Conservation (phyloP, 768 basidiomycete genomes). For the Clitopilus passeckerianus region DNA sequence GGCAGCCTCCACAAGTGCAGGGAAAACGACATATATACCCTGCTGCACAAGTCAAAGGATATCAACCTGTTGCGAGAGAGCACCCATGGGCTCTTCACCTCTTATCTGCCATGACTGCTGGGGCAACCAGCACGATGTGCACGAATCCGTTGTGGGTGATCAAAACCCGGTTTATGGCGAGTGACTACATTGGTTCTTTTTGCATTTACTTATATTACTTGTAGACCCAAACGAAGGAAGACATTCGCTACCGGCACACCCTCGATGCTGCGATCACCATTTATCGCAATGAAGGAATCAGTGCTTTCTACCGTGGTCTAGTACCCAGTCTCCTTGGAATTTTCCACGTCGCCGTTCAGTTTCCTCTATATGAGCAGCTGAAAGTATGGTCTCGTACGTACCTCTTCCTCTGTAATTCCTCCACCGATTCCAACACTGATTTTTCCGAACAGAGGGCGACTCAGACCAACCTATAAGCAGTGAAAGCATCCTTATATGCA, state of each 20-base stretch:
- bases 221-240: slow-evolving; percentile 82
- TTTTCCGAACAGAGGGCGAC: slow-evolving; percentile 32
- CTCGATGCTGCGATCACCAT: slow-evolving; percentile 87
- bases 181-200: not conserved
- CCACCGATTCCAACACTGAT: slow-evolving; percentile 6
- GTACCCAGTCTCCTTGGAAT: slow-evolving; percentile 93
- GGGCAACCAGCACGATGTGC: slow-evolving; percentile 86
- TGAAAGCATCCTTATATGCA: slow-evolving; percentile 78
- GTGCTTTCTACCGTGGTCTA: slow-evolving; percentile 93
- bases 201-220: slow-evolving; percentile 6
- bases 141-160: slow-evolving; percentile 99
- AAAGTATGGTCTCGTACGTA: slow-evolving; percentile 82
- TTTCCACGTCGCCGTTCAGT: slow-evolving; percentile 93
- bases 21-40: slow-evolving; percentile 57
- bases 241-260: slow-evolving; percentile 83
- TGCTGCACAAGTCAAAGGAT: slow-evolving; percentile 81
- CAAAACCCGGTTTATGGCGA: slow-evolving; percentile 95
- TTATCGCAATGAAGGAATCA: slow-evolving; percentile 80
- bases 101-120: slow-evolving; percentile 92
- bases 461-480: slow-evolving; percentile 48
- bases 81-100: slow-evolving; percentile 89
- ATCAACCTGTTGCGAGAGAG: slow-evolving; percentile 74
- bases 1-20: slow-evolving; percentile 43
- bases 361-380: slow-evolving; percentile 92
- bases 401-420: not conserved